Evolutionary conservation across 2,329 filamentous ascomycete species (phyloP), one percentile per base, ranked within the genome.

Genomic region (Phialophora expanda): DNA sequence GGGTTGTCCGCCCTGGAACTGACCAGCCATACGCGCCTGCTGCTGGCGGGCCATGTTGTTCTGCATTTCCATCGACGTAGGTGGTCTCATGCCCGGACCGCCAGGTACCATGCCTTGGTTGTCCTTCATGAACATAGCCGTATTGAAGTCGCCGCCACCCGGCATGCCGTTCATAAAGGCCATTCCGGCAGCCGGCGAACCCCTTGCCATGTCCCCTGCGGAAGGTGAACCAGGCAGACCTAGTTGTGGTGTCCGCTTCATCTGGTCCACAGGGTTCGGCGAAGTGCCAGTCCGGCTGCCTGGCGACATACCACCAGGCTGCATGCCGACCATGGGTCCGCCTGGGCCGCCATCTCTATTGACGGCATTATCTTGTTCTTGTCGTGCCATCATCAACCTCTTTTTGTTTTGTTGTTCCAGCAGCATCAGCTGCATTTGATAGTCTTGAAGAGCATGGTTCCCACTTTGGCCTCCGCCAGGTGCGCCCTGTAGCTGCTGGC

Each of bases 371-470:
- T 89, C 86, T 76, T 89, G 87, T 77, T 89, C 87, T 78, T 88
- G 86, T 53, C 87, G 81, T 65, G 87, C 87, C 85, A 89, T 87
- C 76, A 89, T 82, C 74, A 89, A 76, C 58, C 87, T 82, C 74
- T 87, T 87, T 80, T 89, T 89, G 75, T 89, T 89, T 78, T 89
- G 87, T 76, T 89, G 87, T 76, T 89, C 87, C 50, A 89, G 81
- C 69, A 89, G 78, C 87, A 89, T 89, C 74, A 89, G 79, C 75
- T 89, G 87, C 87, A 89, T 88, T 77, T 89, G 87, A 77, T 89
- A 89, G 76, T 89, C 87, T 76, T 89, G 87, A 69, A 89, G 80
- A 61, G 87, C 87, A 76, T 89, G 87, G 74, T 88, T 89, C 85
- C 83, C 83, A 61, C 71, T 71, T 54, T 73, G 71, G 66, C 67